Conservation (phyloP, 495 filamentous ascomycete genomes). For the Aspergillus funiculosus region DNA sequence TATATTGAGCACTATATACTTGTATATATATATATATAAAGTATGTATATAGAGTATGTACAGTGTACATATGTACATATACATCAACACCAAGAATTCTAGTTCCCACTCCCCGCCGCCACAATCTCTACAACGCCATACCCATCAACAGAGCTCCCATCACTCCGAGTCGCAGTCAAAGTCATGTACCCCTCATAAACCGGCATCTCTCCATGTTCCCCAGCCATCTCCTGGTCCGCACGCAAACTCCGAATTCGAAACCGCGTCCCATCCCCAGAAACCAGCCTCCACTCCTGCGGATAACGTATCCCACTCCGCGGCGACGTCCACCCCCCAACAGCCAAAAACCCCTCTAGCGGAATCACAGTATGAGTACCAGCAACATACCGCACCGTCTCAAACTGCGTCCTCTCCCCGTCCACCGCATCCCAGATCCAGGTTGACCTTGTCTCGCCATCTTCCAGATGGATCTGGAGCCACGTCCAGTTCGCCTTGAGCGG, state of each 20-base stretch:
- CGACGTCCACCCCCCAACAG: neutral
- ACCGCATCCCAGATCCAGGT: conserved; percentile 4
- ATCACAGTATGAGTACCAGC: neutral
- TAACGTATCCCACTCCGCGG: neutral
- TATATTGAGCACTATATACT: no score
- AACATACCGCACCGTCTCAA: neutral
- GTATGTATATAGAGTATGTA: no score
- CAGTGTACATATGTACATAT: no score
- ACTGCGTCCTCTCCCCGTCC: neutral
- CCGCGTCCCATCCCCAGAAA: neutral
- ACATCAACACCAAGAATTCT: no score
- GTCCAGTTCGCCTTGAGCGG: conserved; percentile 3
- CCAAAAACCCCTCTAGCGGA: no score
- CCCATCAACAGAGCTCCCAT: neutral
- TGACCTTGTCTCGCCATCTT: neutral
- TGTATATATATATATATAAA: no score
- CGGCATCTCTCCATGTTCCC: neutral
- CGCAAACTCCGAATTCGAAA: neutral
- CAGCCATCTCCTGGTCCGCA: neutral
- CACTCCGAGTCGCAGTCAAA: neutral
- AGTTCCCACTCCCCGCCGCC: no score
- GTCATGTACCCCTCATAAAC: neutral
- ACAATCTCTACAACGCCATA: neutral
- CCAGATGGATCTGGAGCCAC: conserved; percentile 6
- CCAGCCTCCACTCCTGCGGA: neutral